Percentiles rank a stretch among this genome's conserved stretches.
Conservation (phyloP, 2,329 filamentous ascomycete species). For the Talaromyces sp. region DNA sequence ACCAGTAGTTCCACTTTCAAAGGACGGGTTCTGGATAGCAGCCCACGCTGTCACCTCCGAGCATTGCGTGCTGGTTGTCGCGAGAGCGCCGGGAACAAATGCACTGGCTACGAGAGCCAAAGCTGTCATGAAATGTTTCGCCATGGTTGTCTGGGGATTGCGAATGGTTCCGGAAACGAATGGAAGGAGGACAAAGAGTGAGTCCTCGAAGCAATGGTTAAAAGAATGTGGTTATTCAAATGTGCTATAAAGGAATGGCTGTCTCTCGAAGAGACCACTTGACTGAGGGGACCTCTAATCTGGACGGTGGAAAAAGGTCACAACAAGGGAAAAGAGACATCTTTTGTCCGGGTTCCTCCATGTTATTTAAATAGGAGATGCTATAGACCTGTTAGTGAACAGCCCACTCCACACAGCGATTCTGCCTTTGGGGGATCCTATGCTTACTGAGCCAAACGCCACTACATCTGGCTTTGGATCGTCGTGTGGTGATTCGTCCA, state of each 20-base stretch:
- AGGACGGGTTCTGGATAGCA: not conserved
- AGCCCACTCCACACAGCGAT: not conserved
- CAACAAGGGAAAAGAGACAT: not conserved
- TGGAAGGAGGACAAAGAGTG: not conserved
- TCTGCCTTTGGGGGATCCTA: too few species aligned
- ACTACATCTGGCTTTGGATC: too few species aligned
- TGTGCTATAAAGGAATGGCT: not conserved
- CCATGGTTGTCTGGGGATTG: not conserved
- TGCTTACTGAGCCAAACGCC: too few species aligned
- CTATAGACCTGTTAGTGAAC: not conserved
- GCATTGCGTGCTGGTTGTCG: not conserved
- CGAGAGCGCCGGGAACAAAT: not conserved
- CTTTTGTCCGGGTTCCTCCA: not conserved
- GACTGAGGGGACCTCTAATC: not conserved
- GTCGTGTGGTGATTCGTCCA: not conserved
- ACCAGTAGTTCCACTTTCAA: not conserved
- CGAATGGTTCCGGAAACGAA: not conserved
- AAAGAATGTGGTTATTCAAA: not conserved
- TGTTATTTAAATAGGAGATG: not conserved
- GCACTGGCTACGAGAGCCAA: conserved; percentile 1
- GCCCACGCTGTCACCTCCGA: not conserved
- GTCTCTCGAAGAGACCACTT: conserved; percentile 2
- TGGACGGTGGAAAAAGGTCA: not conserved
- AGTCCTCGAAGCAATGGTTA: not conserved
- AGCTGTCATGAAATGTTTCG: not conserved